Conservation (phyloP, 176 grass and related monocot genomes). For the Pontederia paniculata region DNA sequence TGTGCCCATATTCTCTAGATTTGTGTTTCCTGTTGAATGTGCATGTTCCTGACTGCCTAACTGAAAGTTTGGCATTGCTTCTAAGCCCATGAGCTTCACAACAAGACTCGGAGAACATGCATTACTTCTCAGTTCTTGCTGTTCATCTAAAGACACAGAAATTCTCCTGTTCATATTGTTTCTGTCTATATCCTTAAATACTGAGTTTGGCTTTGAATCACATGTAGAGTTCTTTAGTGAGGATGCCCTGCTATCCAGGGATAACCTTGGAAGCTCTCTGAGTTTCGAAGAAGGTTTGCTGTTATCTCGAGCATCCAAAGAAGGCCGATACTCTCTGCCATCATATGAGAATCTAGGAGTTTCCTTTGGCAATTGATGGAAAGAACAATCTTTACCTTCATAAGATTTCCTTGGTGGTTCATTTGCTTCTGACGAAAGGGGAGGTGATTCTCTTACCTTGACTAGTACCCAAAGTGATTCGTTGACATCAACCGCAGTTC, state of each 20-base stretch:
- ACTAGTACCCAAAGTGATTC: constrained; percentile 48
- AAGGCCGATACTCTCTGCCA: constrained; percentile 24
- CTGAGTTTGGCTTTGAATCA: constrained; percentile 27
- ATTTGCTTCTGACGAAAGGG: constrained; percentile 28
- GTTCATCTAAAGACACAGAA: constrained; percentile 10
- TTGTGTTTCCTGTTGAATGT: constrained; percentile 13
- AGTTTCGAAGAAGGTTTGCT: constrained; percentile 3
- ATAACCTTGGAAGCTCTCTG: constrained; percentile 53
- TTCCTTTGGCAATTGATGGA: constrained; percentile 11
- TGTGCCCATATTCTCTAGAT: constrained; percentile 6
- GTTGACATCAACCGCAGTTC: constrained; percentile 30
- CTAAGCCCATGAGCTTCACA: constrained; percentile 90
- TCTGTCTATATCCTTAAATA: constrained; percentile 31
- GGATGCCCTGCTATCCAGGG: constrained; percentile 62
- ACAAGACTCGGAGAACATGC: constrained; percentile 61
- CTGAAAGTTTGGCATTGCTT: constrained; percentile 42
- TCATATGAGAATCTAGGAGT: constrained; percentile 59
- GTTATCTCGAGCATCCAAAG: not conserved
- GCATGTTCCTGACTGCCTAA: not conserved
- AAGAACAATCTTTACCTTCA: constrained; percentile 24
- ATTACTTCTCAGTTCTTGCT: constrained; percentile 32
- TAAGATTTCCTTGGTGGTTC: constrained; percentile 49
- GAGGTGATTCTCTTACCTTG: constrained; percentile 62
- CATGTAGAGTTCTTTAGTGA: constrained; percentile 34
- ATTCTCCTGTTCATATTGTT: constrained; percentile 22